These are phyloP conservation scores for Clohesyomyces aquaticus DNA, from an alignment of 495 filamentous ascomycete species.

Conservation along the genomic window DNA sequence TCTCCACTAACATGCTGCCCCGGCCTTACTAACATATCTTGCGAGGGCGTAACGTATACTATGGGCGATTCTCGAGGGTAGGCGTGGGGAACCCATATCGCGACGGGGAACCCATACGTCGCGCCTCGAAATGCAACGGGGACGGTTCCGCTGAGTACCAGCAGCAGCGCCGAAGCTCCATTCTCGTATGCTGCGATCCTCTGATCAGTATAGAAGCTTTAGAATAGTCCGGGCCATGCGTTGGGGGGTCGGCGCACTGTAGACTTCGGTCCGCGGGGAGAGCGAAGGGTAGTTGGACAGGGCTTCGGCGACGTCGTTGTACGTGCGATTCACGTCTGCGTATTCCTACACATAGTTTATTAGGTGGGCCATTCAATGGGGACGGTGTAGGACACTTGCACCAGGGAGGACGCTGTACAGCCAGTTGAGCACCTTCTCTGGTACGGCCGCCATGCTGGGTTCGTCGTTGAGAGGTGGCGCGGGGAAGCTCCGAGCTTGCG, in stretches of 20 bases:
- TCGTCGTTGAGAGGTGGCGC: constrained; percentile 23
- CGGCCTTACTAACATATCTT: constrained; percentile 84
- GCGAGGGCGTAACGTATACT: constrained; percentile 83
- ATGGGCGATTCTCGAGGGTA: constrained; percentile 87
- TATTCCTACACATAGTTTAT: constrained; percentile 69
- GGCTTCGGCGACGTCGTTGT: constrained; percentile 83
- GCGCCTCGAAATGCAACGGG: constrained; percentile 86
- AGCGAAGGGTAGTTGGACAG: constrained; percentile 83
- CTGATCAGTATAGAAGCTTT: constrained; percentile 14
- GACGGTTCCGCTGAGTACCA: constrained; percentile 83
- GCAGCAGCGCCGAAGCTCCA: constrained; percentile 82
- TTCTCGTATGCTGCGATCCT: constrained; percentile 75
- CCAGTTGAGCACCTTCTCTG: constrained; percentile 91
- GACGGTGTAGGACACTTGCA: constrained; percentile 54
- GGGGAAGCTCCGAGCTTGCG: constrained; percentile 29
- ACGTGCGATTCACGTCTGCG: constrained; percentile 85
- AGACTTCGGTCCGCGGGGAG: constrained; percentile 90
- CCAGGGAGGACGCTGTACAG: constrained; percentile 86
- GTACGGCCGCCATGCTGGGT: constrained; percentile 69
- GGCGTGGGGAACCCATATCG: constrained; percentile 92
- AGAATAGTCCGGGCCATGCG: neutral
- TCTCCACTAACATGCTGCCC: constrained; percentile 96
- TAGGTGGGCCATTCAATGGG: constrained; percentile 1
- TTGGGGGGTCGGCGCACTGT: constrained; percentile 65
- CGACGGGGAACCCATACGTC: constrained; percentile 87